Evolutionary conservation across 768 basidiomycete species (phyloP).

Genomic region (Hebeloma cylindrosporum): DNA sequence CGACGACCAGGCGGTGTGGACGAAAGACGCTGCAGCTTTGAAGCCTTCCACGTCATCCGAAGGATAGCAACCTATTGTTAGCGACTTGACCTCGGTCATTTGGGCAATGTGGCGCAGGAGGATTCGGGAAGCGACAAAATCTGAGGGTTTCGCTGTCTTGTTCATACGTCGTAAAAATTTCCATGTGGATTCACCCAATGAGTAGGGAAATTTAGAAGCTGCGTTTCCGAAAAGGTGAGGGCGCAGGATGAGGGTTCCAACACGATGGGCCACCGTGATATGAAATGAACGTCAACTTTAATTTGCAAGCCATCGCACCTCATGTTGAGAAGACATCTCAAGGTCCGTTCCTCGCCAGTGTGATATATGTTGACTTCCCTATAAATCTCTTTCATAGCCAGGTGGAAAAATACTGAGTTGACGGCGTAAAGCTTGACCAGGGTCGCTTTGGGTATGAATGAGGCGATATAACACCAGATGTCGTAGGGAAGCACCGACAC

Average conservation of each 20-base stretch:
- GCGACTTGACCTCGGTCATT: constrained; percentile 10
- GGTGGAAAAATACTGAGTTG: constrained; percentile 29
- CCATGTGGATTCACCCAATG: too few relatives aligned
- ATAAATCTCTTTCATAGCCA: constrained; percentile 21
- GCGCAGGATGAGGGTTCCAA: constrained; percentile 9
- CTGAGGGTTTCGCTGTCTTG: not conserved
- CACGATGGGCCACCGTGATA: constrained; percentile 4
- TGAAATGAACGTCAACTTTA: not conserved
- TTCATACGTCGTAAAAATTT: too few relatives aligned
- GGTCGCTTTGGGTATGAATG: constrained; percentile 22
- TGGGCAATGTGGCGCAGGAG: constrained; percentile 9
- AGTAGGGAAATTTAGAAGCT: not conserved
- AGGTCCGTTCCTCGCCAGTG: constrained; percentile 5
- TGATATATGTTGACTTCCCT: constrained; percentile 10
- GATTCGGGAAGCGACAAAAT: not conserved
- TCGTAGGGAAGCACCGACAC: constrained; percentile 23
- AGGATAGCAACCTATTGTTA: constrained; percentile 12
- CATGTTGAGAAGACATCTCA: constrained; percentile 10
- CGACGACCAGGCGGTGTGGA: not conserved
- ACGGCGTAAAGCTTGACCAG: constrained; percentile 23
- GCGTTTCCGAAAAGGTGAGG: constrained; percentile 13
- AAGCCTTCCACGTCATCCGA: constrained; percentile 8
- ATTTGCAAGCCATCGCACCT: constrained; percentile 5
- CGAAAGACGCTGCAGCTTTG: not conserved
- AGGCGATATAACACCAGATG: constrained; percentile 31